Percentiles rank a stretch among this genome's conserved stretches.
Evolutionary conservation across 495 filamentous ascomycete species (phyloP).

Genomic region (Lasiosphaeria ovina): DNA sequence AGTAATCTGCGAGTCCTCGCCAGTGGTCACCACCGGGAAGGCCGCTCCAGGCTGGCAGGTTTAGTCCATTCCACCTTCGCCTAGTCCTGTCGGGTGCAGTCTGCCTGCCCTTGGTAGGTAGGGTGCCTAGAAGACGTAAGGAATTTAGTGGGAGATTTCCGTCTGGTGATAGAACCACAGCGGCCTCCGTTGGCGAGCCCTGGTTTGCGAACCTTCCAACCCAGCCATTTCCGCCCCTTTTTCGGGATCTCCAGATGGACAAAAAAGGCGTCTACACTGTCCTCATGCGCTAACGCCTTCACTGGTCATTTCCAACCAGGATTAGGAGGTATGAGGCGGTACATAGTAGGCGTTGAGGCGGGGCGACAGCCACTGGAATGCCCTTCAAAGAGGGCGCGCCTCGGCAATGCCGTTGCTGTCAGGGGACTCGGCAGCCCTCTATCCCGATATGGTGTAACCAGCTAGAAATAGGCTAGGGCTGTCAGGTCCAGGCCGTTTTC

Average conservation of each 20-base stretch:
- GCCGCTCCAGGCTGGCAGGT: not conserved
- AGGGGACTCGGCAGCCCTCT: not conserved
- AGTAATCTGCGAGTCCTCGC: not conserved
- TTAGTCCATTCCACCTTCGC: not conserved
- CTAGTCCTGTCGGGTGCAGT: not conserved
- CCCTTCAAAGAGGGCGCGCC: not conserved
- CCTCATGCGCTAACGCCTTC: not conserved
- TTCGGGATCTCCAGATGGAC: not conserved
- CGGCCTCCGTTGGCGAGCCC: not conserved
- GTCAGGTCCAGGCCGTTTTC: no score
- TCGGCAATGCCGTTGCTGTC: slow-evolving; percentile 14
- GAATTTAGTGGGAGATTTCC: not conserved
- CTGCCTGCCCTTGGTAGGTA: not conserved
- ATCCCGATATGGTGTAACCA: not conserved
- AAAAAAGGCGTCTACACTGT: not conserved
- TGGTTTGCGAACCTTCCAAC: not conserved
- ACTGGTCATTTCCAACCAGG: no score
- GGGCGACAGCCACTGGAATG: not conserved
- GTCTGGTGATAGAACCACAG: not conserved
- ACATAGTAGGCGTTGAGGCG: not conserved
- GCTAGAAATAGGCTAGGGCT: not conserved
- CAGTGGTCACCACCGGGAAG: not conserved
- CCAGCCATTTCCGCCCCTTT: not conserved
- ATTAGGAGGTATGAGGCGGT: no score
- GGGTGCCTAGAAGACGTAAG: not conserved